Evolutionary conservation across 2,329 filamentous ascomycete genomes (phyloP), one percentile per base, ranked within the genome.

Genomic region (Rhinocladiella mackenziei): DNA sequence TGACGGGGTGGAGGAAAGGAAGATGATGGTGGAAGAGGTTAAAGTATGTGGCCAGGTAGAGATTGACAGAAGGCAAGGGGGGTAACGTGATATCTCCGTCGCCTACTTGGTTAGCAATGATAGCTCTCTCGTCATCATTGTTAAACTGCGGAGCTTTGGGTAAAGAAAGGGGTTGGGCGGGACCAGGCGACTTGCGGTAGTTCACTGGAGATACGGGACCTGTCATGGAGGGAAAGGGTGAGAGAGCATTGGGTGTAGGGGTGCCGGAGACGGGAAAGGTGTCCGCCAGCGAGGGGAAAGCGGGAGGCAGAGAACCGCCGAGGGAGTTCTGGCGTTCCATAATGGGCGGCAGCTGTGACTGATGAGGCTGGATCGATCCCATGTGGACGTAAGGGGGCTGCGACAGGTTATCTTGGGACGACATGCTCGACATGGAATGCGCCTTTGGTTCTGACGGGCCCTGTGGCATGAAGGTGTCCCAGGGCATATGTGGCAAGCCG

Each of bases 21-120:
- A 97, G 70, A 62, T 98, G 92, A 60, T 95, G 92, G 62, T 98
- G 92, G 69, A 97, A 98, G 59, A 96, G 74, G 63, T 86, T 89
- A 67, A 97, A 98, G 73, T 97, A 98, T 1, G 91, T 95, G 48
- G 89, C 86, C 51, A 98, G 73, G 65, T 95, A 95, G 52, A 89
- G 81, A 69, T 98, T 97, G 63, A 97, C 71, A 2, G 86, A 84
- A 25, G 81, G 76, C 25, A 89, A 76, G 55, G 77, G 83, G 4
- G 92, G 92, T 33, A 97, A 77, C 54, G 88, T 84, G 75, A 97
- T 96, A 45, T 86, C 89, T 44, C 94, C 88, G n/a, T n/a, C n/a
- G 33, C 85, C 82, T 60, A 83, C 82, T 60, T 95, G 86, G 55
- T 76, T 82, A 63, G 97, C 91, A 57, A 94, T 73, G 50, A 97